Base-by-base conservation (phyloP, 2,329 filamentous ascomycete species). In the Parafenestella ontariensis region DNA sequence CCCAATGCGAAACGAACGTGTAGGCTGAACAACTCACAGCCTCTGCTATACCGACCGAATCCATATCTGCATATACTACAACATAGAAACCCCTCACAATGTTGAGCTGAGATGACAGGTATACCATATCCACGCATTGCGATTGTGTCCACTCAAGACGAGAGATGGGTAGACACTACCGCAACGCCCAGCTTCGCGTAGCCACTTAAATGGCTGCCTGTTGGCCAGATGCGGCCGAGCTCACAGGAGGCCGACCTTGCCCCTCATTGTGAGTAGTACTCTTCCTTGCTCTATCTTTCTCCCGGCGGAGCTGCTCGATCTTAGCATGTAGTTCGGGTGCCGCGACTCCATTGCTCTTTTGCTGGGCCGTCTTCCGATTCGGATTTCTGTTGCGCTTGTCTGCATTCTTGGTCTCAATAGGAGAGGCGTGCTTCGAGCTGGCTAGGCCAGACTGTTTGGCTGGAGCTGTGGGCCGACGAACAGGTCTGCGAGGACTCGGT, bases 391-490 rank as follows among this genome's bases (percentile, higher is more conserved):
- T 5, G 6, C 10, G 8, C 7, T 40, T 3, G 2, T 23, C 20
- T 5, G 37, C 20, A 11, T 15, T 1, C 21, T 23, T 40, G 9
- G 10, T 15, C 18, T 40, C 20, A 23, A 21, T 23, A 13, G 7
- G 6, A 31, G 2, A 23, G 10, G 54, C 43, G 11, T 56, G 37
- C 34, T 46, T 62, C 3, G 53, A 59, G 7, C 33, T 43, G 9
- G 51, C 31, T 26, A 58, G 29, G n/a, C 52, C 52, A 20, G 24
- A 13, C 28, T 41, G 53, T 37, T 56, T 58, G 21, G 45, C 17
- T 15, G 42, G 34, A n/a, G 23, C 21, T n/a, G 36, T n/a, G 9
- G 20, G n/a, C 7, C 42, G 46, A 1, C 39, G 18, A 1, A 21
- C n/a, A 37, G 40, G 1, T 17, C 11, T 56, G 45, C 26, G 56